These are phyloP conservation scores for Orbilia blumenaviensis DNA, from an alignment of 2,329 filamentous ascomycete genomes.

Conservation along the genomic window DNA sequence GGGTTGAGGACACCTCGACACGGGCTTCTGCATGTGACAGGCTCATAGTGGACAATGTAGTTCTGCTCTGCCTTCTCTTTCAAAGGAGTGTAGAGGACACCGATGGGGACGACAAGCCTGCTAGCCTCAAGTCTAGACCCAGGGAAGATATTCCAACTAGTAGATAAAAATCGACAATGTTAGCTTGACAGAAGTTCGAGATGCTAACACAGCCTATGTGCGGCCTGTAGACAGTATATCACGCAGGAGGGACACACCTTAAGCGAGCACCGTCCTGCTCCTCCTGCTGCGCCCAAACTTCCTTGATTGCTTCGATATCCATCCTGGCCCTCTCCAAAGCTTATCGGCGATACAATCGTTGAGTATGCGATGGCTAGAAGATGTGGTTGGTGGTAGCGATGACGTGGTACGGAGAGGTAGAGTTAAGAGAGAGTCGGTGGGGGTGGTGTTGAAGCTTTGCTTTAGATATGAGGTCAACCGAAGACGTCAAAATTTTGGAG, in stretches of 20 bases:
- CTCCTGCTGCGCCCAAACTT: slow-evolving; percentile 43
- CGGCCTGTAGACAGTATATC: not conserved
- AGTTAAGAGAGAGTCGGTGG: slow-evolving; percentile 28
- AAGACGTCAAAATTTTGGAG: slow-evolving; percentile 21
- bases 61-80: slow-evolving; percentile 78
- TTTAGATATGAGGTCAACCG: not conserved
- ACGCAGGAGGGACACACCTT: slow-evolving; percentile 38
- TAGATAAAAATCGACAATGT: not conserved
- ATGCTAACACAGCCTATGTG: not conserved
- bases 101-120: slow-evolving; percentile 92
- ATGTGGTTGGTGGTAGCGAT: slow-evolving; percentile 1
- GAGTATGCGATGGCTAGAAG: slow-evolving; percentile 20
- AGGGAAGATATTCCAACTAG: slow-evolving; percentile 94
- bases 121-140: slow-evolving; percentile 99
- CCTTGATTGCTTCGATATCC: slow-evolving; percentile 53
- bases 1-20: slow-evolving; percentile 96
- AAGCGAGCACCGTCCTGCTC: slow-evolving; percentile 55
- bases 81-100: slow-evolving; percentile 90
- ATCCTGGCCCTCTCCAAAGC: slow-evolving; percentile 41
- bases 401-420: slow-evolving; percentile 10
- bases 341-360: slow-evolving; percentile 35
- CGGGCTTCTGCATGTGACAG: slow-evolving; percentile 89
- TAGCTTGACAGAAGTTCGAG: not conserved
- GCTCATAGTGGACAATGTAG: slow-evolving; percentile 81
- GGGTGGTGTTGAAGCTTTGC: slow-evolving; percentile 24